Base-by-base conservation (phyloP, 164 flowering plant genomes). In the Magnolia kwangsiensis region DNA sequence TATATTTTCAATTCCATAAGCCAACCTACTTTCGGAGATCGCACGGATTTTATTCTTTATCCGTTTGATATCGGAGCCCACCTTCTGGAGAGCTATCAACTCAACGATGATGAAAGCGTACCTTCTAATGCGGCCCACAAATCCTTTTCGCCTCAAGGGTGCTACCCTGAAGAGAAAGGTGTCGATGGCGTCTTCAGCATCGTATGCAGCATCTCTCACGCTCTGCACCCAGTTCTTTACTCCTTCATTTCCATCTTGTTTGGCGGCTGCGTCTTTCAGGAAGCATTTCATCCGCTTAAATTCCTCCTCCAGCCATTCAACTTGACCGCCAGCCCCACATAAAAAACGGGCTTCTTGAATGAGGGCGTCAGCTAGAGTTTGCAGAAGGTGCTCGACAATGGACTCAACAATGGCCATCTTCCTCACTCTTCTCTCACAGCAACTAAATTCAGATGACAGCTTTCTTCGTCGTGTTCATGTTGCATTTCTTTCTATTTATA, bases 211-310 rank as follows among this genome's bases (percentile, higher is more conserved):
- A 0, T 78, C 75, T 55, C 74, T 77, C 6, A 82, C 29, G 1
- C 80, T 73, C 1, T 24, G 13, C 37, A 82, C 78, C 81, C 80
- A 80, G 3, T 76, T 51, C 20, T 74, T 59, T 3, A 84, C 51
- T 1, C 70, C 14, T 59, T 69, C 67, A 19, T 80, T 67, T 18
- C 19, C 27, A 9, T 72, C 13, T 51, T 51, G 13, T 31, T 69
- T 70, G 11, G 18, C 58, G 14, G 78, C 83, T 1, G 81, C 82
- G 49, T 83, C 84, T 67, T 74, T 72, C 1, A 86, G 23, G 76
- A 84, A 83, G 51, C 81, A 50, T 20, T 71, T 72, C 78, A 84
- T 82, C 55, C 74, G 16, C 49, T 16, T 67, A 4, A 86, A 76
- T 73, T 86, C 83, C 0, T 1, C 29, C 4, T 75, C 64, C 7